phyloP scores from a whole-genome alignment of 148 eudicot genomes.

The Rheum nobile region DNA sequence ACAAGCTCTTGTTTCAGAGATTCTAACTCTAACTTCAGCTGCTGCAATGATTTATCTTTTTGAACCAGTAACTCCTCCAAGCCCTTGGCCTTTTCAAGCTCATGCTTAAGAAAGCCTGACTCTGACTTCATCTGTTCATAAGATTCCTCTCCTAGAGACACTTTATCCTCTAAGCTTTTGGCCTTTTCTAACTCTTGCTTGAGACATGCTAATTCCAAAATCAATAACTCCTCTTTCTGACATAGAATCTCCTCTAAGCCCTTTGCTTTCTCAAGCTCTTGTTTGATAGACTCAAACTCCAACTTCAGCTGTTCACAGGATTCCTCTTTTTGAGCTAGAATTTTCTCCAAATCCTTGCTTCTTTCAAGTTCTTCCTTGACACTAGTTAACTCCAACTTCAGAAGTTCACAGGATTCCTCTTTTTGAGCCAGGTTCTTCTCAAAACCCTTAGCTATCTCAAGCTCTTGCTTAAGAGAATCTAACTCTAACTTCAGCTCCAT shows the following conservation, averaged over 20 bases:
- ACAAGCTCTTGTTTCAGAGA: slow-evolving; percentile 43
- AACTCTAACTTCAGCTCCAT: slow-evolving; percentile 47
- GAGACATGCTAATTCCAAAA: slow-evolving; percentile 44
- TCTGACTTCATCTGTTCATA: slow-evolving; percentile 29
- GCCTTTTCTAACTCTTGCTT: slow-evolving; percentile 46
- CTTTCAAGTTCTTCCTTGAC: slow-evolving; percentile 44
- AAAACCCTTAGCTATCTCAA: slow-evolving; percentile 30
- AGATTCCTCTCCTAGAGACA: slow-evolving; percentile 28
- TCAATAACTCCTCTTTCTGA: slow-evolving; percentile 14
- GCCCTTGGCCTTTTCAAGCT: slow-evolving; percentile 35
- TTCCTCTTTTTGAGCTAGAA: slow-evolving; percentile 16
- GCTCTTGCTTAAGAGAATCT: slow-evolving; percentile 41
- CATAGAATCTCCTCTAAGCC: slow-evolving; percentile 21
- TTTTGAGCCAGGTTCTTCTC: slow-evolving; percentile 45
- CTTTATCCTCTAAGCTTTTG: slow-evolving; percentile 37
- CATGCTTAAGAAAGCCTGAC: slow-evolving; percentile 20
- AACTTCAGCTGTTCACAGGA: slow-evolving; percentile 7
- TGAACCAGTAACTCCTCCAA: slow-evolving; percentile 40
- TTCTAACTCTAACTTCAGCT: slow-evolving; percentile 36
- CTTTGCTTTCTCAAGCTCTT: slow-evolving; percentile 44
- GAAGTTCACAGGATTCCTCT: slow-evolving; percentile 43
- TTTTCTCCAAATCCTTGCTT: slow-evolving; percentile 31
- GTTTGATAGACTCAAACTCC: slow-evolving; percentile 25
- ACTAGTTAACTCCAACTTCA: slow-evolving; percentile 44
- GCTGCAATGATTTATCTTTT: slow-evolving; percentile 43